These are phyloP conservation scores for Tricholoma bakamatsutake DNA, from an alignment of 768 basidiomycete genomes.

Conservation along the genomic window DNA sequence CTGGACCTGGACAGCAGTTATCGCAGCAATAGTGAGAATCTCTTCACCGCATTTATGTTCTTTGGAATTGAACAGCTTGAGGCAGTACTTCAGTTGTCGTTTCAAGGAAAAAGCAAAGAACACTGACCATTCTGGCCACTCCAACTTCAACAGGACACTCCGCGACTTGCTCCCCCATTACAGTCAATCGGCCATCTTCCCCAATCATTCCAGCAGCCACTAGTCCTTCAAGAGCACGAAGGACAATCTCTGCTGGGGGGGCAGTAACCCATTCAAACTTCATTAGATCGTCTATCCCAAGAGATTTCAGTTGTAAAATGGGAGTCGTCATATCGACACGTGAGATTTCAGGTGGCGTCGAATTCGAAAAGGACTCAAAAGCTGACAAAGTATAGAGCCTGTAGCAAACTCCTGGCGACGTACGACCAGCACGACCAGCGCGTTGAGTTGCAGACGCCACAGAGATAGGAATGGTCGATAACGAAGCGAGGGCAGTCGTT, in stretches of 20 bases:
- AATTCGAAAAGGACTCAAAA: conserved; percentile 54
- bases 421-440: conserved; percentile 92
- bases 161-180: conserved; percentile 79
- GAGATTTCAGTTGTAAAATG: conserved; percentile 87
- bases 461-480: conserved; percentile 80
- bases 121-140: conserved; percentile 86
- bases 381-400: conserved; percentile 73
- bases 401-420: conserved; percentile 88
- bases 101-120: background rate
- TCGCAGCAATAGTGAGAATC: conserved; percentile 91
- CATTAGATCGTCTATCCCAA: conserved; percentile 93
- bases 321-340: conserved; percentile 88
- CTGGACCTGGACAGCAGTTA: conserved; percentile 82
- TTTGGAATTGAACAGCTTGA: conserved; percentile 79
- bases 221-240: conserved; percentile 82
- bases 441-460: conserved; percentile 88
- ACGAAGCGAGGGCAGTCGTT: conserved; percentile 74
- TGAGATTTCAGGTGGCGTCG: conserved; percentile 85
- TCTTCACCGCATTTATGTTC: conserved; percentile 91
- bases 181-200: conserved; percentile 70
- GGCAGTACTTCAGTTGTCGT: background rate
- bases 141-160: conserved; percentile 93
- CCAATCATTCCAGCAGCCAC: conserved; percentile 79
- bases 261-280: conserved; percentile 93
- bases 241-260: conserved; percentile 80